Evolutionary conservation across 169 alveolate species (phyloP), one percentile per base, ranked within the genome.

Genomic region (Condylostoma magnum): DNA sequence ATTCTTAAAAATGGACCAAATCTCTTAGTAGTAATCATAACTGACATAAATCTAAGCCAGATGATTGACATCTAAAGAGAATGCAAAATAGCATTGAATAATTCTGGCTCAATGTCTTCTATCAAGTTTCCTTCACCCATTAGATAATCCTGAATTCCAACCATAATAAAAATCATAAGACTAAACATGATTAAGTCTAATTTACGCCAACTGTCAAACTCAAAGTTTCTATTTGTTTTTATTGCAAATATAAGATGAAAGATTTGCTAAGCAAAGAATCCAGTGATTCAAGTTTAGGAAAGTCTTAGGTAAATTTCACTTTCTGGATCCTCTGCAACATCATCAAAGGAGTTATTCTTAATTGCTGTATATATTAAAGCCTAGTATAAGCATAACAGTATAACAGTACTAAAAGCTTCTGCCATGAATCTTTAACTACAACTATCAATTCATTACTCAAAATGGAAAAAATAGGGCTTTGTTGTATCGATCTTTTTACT

Each of bases 1-100:
- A 76, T 69, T 27, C 36, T n/a, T 15, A 80, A 46, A 69, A 80
- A 51, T 8, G 81, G 83, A 2, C 87, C 87, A 15, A 80, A 53
- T 41, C 52, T 31, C 37, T 69, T 50, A 15, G 79, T 48, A 12
- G 81, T 69, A 6, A 58, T 51, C 20, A 75, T 33, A 4, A 73
- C 73, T 0, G 70, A 60, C 51, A 75, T 50, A 36, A 74, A 46
- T 25, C 83, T 57, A 12, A 60, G 25, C 81, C 87, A 80, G 0
- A 75, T 76, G 18, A 80, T 27, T n/a, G 65, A 33, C 31, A 55
- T 72, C 27, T 57, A 53, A 4, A 79, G 2, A 18, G 79, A 80
- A 46, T 58, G 77, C 2, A 74, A 56, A 6, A 31, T 4, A 25
- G 76, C 68, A 20, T 60, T 56, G n/a, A 74, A 46, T 4, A 74